Evolutionary conservation across 163 green algal species (phyloP), one percentile per base, ranked within the genome.

Genomic region (Scenedesmus sp.): DNA sequence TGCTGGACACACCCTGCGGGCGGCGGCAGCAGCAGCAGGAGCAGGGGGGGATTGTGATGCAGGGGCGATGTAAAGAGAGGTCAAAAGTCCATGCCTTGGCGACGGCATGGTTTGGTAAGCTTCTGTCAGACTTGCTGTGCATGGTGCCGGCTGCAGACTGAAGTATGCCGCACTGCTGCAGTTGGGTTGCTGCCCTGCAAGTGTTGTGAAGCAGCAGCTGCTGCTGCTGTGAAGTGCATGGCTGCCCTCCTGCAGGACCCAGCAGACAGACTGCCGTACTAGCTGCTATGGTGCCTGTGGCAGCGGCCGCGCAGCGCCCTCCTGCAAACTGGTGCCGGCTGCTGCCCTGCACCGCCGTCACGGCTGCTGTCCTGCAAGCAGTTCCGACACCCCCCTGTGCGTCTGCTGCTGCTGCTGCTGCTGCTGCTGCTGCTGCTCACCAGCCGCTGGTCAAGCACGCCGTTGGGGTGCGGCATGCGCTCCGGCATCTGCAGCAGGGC

Each of bases 371-470:
- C 70, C 23, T 79, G 70, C 70, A 98, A 90, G 18, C 97, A 96
- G 88, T 94, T 46, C 0, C 34, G 0, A 0, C 34, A 46, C 34
- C 34, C 34, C 82, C 13, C n/a, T 7, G n/a, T n/a, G n/a, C n/a
- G n/a, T n/a, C 3, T 23, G 62, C 73, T 26, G 56, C 13, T 76
- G 82, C 70, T 74, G 54, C 10, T 13, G 20, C 66, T 26, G 15
- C n/a, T n/a, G 12, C 77, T 1, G 8, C 12, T 52, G 54, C 46
- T 76, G 82, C 54, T 18, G 82, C 93, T 79, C 86, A 97, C 96
- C 94, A 99, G 94, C 0, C 97, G 93, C 18, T 94, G 88, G 93
- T 99, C 98, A 70, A 99, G 94, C n/a, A 99, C 95, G 0, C 98
- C 98, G 88, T 98, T 96, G 16, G 94, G 92, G 52, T 97, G 92